phyloP scores from a whole-genome alignment of 257 asterid species.

The Salvia miltiorrhiza region DNA sequence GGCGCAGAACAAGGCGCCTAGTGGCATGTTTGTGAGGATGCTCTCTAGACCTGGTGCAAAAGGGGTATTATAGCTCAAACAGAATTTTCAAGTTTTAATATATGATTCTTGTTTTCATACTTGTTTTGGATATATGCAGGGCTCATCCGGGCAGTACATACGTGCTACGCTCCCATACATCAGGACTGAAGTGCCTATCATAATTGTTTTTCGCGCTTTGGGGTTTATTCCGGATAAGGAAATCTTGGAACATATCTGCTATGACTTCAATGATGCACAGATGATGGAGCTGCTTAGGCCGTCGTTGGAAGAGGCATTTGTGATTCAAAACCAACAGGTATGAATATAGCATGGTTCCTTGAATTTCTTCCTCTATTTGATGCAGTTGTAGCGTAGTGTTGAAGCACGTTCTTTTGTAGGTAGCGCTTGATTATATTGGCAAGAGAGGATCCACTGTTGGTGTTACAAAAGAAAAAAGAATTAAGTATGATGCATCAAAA shows the following conservation, averaged over 20 bases:
- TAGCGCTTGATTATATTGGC: slow-evolving; percentile 83
- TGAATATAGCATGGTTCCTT: background rate
- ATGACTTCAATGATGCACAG: slow-evolving; percentile 67
- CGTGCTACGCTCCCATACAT: slow-evolving; percentile 90
- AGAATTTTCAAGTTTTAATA: background rate
- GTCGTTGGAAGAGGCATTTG: slow-evolving; percentile 87
- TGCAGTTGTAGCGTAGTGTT: background rate
- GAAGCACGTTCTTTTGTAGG: slow-evolving; percentile 34
- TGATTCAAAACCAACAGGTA: slow-evolving; percentile 80
- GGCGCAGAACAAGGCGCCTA: slow-evolving; percentile 80
- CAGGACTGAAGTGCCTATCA: slow-evolving; percentile 80
- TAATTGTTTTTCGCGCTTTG: slow-evolving; percentile 75
- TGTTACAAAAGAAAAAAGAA: slow-evolving; percentile 79
- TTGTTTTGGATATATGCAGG: slow-evolving; percentile 41
- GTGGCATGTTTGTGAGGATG: slow-evolving; percentile 92
- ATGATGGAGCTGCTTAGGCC: slow-evolving; percentile 93
- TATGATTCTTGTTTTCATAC: background rate
- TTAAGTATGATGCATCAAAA: slow-evolving; percentile 52
- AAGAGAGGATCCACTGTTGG: slow-evolving; percentile 91
- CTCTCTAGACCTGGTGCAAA: slow-evolving; percentile 86
- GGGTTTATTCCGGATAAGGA: slow-evolving; percentile 84
- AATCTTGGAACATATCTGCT: slow-evolving; percentile 81
- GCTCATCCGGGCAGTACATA: slow-evolving; percentile 79
- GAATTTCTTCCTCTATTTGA: background rate
- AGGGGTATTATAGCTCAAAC: slow-evolving; percentile 46